Percentiles rank a stretch among this genome's conserved stretches.
phyloP scores from a whole-genome alignment of 352 stramenopile species.

The Globisporangium cederbergense region DNA sequence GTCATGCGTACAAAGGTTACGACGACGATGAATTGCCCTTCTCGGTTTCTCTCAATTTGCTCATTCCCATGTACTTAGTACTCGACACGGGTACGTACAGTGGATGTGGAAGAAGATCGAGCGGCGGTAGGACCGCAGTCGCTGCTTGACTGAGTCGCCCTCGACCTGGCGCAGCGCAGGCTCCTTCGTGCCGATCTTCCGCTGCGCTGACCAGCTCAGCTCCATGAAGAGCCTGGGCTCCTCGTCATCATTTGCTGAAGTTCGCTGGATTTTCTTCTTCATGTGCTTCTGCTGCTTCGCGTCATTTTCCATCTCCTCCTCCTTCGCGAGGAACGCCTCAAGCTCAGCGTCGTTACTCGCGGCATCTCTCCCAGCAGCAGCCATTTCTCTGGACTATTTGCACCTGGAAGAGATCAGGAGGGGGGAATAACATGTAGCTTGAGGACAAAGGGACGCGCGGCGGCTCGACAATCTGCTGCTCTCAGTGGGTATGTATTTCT shows the following conservation, averaged over 20 bases:
- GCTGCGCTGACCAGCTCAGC: constrained; percentile 57
- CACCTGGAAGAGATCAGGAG: not conserved
- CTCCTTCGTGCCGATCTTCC: constrained; percentile 51
- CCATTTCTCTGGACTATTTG: not conserved
- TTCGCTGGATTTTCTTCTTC: constrained; percentile 23
- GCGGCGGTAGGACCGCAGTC: constrained; percentile 59
- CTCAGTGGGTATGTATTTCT: constrained; percentile 8
- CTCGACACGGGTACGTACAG: constrained; percentile 20
- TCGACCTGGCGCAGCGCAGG: constrained; percentile 68
- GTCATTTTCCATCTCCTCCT: constrained; percentile 39
- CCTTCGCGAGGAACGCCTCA: constrained; percentile 49
- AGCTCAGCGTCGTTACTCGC: constrained; percentile 33
- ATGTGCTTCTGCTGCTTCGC: constrained; percentile 32
- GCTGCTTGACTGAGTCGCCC: constrained; percentile 64
- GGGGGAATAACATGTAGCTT: not conserved
- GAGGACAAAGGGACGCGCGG: not conserved
- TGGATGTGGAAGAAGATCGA: constrained; percentile 83
- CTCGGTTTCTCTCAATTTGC: not conserved
- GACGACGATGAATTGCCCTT: not conserved
- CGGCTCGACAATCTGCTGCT: not conserved
- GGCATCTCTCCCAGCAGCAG: constrained; percentile 6
- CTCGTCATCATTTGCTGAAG: constrained; percentile 28
- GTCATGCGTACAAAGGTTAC: not conserved
- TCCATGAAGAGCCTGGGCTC: constrained; percentile 74
- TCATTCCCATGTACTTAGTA: not conserved